Conservation (phyloP, 345 rosid genomes). For the Populus ilicifolia region DNA sequence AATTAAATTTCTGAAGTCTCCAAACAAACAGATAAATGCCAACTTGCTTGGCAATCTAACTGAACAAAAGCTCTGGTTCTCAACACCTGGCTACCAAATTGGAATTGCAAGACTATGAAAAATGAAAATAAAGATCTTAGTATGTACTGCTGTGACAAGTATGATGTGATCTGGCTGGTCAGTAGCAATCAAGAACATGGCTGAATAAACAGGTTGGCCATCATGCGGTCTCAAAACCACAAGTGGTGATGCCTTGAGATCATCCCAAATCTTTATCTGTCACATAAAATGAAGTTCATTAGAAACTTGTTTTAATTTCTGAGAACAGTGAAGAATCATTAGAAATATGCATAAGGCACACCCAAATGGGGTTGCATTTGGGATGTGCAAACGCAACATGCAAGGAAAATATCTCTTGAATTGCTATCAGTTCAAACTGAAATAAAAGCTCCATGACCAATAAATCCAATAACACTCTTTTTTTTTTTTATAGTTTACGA, state of each 20-base stretch:
- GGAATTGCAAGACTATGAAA: neutral
- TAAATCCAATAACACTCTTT: neutral
- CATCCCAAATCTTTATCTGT: slow-evolving; percentile 96
- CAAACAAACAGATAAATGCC: neutral
- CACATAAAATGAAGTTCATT: slow-evolving; percentile 6
- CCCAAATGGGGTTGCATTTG: neutral
- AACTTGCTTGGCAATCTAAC: slow-evolving; percentile 1
- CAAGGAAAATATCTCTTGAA: neutral
- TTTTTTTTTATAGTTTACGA: too few relatives aligned
- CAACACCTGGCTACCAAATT: slow-evolving; percentile 1
- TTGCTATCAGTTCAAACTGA: neutral
- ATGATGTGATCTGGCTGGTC: slow-evolving; percentile 74
- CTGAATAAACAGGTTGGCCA: slow-evolving; percentile 77
- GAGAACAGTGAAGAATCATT: neutral
- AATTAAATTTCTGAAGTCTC: neutral
- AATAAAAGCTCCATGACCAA: neutral
- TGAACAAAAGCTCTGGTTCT: slow-evolving; percentile 8
- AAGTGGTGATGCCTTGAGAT: slow-evolving; percentile 62
- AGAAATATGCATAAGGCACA: neutral
- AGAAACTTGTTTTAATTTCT: neutral
- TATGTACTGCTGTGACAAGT: slow-evolving; percentile 76
- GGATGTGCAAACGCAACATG: neutral
- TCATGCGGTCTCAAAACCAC: slow-evolving; percentile 73
- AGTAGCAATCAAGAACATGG: slow-evolving; percentile 61
- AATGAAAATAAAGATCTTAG: slow-evolving; percentile 1